These are phyloP conservation scores for Pythium rhizo-oryzae DNA, from an alignment of 352 stramenopile genomes.

Conservation along the genomic window DNA sequence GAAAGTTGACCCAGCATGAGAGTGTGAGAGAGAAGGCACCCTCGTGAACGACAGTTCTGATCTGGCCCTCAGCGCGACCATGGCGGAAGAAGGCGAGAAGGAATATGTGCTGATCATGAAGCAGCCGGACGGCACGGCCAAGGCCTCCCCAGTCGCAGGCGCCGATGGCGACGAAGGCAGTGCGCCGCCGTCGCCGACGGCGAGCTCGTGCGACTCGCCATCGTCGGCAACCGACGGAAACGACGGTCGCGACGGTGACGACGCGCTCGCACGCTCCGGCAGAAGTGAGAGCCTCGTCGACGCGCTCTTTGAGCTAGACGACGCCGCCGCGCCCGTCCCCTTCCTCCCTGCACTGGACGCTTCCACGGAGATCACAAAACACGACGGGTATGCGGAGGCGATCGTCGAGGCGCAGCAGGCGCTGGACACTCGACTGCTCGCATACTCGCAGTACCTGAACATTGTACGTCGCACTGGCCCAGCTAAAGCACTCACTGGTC, in stretches of 20 bases:
- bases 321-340: slow-evolving; percentile 52
- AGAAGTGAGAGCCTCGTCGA: slow-evolving; percentile 31
- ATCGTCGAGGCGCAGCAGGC: slow-evolving; percentile 74
- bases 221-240: slow-evolving; percentile 24
- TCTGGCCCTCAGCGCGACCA: neutral
- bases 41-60: neutral
- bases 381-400: slow-evolving; percentile 79
- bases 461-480: slow-evolving; percentile 43
- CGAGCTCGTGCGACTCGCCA: slow-evolving; percentile 34
- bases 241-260: neutral
- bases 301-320: slow-evolving; percentile 51
- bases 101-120: slow-evolving; percentile 77
- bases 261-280: neutral
- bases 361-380: slow-evolving; percentile 86
- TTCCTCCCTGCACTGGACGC: slow-evolving; percentile 78
- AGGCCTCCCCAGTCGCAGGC: slow-evolving; percentile 4
- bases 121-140: slow-evolving; percentile 16
- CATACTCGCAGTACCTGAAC: slow-evolving; percentile 85
- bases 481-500: neutral
- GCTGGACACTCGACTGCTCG: slow-evolving; percentile 56
- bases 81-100: slow-evolving; percentile 43
- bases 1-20: neutral
- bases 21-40: neutral
- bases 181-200: slow-evolving; percentile 32
- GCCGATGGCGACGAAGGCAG: slow-evolving; percentile 30